These are phyloP conservation scores for Neckera pumila DNA, from an alignment of 225 moss, liverwort and hornwort genomes.

Conservation along the genomic window DNA sequence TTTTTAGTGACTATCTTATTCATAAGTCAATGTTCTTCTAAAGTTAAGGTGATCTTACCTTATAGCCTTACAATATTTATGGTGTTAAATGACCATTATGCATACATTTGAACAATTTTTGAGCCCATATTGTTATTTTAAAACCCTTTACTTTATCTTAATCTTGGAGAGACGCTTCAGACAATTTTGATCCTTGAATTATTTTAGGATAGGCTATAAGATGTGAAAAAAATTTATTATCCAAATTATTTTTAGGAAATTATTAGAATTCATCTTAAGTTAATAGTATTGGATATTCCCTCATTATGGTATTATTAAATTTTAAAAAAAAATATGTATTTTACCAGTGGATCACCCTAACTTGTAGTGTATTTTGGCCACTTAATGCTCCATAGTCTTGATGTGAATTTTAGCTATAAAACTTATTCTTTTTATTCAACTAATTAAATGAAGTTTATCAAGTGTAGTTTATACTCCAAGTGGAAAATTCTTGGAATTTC, in stretches of 20 bases:
- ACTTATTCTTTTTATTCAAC: background rate
- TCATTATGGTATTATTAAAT: background rate
- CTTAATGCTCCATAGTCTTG: background rate
- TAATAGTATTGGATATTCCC: background rate
- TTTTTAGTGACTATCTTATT: background rate
- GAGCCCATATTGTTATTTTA: background rate
- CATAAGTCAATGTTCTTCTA: rapidly evolving
- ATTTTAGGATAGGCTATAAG: too few species aligned
- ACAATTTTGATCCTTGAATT: too few species aligned
- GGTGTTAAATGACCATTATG: background rate
- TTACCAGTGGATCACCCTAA: background rate
- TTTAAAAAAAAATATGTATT: background rate
- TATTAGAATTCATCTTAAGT: background rate
- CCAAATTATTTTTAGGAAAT: background rate
- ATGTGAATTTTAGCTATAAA: background rate
- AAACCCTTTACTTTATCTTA: too few species aligned
- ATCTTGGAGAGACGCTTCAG: rapidly evolving
- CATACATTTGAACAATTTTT: background rate
- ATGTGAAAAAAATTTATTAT: background rate
- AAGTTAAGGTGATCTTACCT: background rate
- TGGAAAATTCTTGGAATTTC: background rate
- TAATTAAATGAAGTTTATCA: background rate
- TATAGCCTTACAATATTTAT: background rate
- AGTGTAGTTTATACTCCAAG: background rate
- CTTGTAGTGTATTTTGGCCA: background rate